phyloP scores from a whole-genome alignment of 2,329 filamentous ascomycete genomes.

The Phialophora verrucosa region DNA sequence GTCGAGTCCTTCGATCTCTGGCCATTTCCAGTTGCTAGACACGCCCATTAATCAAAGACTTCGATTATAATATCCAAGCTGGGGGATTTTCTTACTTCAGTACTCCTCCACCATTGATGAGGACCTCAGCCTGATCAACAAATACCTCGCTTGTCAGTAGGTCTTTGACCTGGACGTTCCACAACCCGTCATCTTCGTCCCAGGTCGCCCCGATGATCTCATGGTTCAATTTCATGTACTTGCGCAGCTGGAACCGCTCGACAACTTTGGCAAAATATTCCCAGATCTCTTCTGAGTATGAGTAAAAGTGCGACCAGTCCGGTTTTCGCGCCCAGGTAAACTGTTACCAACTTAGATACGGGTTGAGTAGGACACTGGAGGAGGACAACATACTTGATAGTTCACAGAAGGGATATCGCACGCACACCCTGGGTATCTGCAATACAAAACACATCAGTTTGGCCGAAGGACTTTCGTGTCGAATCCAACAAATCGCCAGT shows the following conservation, averaged over 20 bases:
- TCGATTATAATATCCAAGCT: too few relatives aligned
- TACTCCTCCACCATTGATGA: constrained; percentile 40
- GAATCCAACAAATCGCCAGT: too few relatives aligned
- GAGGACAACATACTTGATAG: constrained; percentile 40
- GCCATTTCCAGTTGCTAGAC: constrained; percentile 57
- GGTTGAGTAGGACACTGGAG: too few relatives aligned
- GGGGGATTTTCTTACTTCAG: constrained; percentile 45
- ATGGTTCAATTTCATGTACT: constrained; percentile 40
- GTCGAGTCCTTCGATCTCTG: constrained; percentile 57
- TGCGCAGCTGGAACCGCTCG: constrained; percentile 36
- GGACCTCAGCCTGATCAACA: constrained; percentile 56
- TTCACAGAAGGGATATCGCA: constrained; percentile 51
- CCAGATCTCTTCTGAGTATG: constrained; percentile 39
- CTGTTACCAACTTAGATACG: constrained; percentile 42
- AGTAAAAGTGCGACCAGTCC: constrained; percentile 39
- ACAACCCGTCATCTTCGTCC: constrained; percentile 40
- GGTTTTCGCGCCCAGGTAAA: constrained; percentile 46
- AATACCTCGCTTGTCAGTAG: constrained; percentile 56
- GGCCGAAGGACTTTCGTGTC: too few relatives aligned
- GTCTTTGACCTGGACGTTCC: constrained; percentile 35
- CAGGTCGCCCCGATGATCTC: constrained; percentile 41
- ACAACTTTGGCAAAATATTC: constrained; percentile 40
- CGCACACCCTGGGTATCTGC: constrained; percentile 41
- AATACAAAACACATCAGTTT: constrained; percentile 29
- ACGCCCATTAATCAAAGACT: constrained; percentile 43